Base-by-base conservation (phyloP, 2,329 filamentous ascomycete species). In the Cephalotrichum gorgonifer region DNA sequence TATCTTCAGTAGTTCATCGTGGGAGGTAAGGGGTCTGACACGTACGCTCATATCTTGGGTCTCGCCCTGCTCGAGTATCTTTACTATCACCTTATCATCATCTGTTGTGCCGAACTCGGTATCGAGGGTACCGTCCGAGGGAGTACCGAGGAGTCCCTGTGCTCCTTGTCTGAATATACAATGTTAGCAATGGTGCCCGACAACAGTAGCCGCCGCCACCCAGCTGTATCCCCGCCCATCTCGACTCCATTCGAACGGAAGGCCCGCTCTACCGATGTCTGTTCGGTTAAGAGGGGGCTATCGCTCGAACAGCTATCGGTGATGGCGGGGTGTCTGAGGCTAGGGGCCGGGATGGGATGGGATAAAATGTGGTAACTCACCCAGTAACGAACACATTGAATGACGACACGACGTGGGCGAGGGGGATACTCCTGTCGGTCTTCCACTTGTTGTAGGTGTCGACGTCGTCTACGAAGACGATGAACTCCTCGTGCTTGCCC, bases 371-470 rank as follows among this genome's bases (percentile, higher is more conserved):
- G 17, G 35, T 20, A 39, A 22, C 86, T 71, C 76, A 96, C 90
- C 94, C 86, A 31, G 89, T 95, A 41, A 85, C 73, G 61, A 95
- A 95, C 61, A 98, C 75, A 76, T 95, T 87, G 76, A 88, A 97
- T 7, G 85, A 77, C 51, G 83, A 88, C 50, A 97, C 78, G 50
- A 98, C 90, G 60, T 96, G 83, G 2, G 86, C 78, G 44, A 97
- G 71, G 33, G 93, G 86, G 27, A 93, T 72, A 27, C 78, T 83
- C 62, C 79, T 82, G 73, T 97, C 91, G 4, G 64, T 71, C 73
- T 83, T 81, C 91, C 91, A 97, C 66, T 91, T 83, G 67, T 86
- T 74, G 60, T 88, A 81, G 44, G 76, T 73, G 52, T 86, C 70
- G 49, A 64, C 56, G 56, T 79, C 76, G 54, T 81, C 78, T 45